Evolutionary conservation across 139 green algal genomes (phyloP), one percentile per base, ranked within the genome.

Genomic region (Dunaliella sp.): DNA sequence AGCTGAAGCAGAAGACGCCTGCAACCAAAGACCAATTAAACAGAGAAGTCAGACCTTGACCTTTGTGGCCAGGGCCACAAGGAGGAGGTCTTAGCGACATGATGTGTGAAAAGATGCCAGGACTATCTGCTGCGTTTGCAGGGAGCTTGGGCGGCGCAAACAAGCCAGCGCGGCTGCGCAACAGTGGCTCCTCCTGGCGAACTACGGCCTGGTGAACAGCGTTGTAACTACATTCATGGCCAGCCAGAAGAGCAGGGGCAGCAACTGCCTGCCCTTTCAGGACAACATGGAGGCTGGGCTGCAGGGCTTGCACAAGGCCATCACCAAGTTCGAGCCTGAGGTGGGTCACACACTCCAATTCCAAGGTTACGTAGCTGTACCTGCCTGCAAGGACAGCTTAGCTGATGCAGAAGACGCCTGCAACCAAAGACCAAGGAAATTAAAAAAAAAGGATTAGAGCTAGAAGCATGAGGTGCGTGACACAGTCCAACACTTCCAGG

Each of bases 261-360:
- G 12, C n/a, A 37, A 38, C n/a, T 28, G n/a, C n/a, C 2, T 81
- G 76, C 16, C 48, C 48, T 65, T 65, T 65, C n/a, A 81, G 22
- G 76, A 81, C 76, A 36, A 28, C n/a, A 34, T 81, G n/a, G n/a
- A 81, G n/a, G 76, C 33, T 30, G 76, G 76, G n/a, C 2, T 81
- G 76, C 30, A 36, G 28, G 76, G 76, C 1, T 38, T 81, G n/a
- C n/a, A 38, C 30, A 36, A 38, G 7, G 76, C 76, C 7, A 34
- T 81, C 7, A 36, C 1, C n/a, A 81, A 81, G n/a, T 81, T 38
- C 37, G n/a, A 81, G 30, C 76, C 76, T 22, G 76, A 81, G 48
- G 48, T 65, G n/a, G n/a, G n/a, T n/a, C n/a, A n/a, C n/a, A n/a
- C n/a, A n/a, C n/a, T n/a, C n/a, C n/a, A n/a, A n/a, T n/a, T n/a